Evolutionary conservation across 768 basidiomycete species (phyloP).

Genomic region (Lentinula aciculospora): DNA sequence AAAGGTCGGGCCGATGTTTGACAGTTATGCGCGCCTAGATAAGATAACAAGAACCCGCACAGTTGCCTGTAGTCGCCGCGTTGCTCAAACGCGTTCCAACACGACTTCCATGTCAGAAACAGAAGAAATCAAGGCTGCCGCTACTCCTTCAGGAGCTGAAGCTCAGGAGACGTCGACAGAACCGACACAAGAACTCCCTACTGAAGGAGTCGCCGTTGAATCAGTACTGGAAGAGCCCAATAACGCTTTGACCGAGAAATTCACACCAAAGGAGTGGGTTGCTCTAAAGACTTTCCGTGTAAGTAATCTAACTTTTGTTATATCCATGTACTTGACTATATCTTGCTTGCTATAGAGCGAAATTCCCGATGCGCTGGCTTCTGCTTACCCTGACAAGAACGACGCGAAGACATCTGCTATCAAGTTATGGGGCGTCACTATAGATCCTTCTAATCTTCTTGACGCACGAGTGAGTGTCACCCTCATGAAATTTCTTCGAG

Average conservation of each 20-base stretch:
- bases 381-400: constrained; percentile 55
- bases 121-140: background rate
- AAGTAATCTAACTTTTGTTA: constrained; percentile 12
- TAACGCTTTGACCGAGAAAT: constrained; percentile 62
- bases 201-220: constrained; percentile 7
- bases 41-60: background rate
- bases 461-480: constrained; percentile 70
- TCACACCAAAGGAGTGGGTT: constrained; percentile 68
- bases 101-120: background rate
- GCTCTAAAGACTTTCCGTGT: constrained; percentile 68
- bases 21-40: background rate
- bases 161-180: background rate
- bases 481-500: constrained; percentile 78
- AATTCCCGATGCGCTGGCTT: constrained; percentile 49
- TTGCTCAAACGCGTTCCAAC: background rate
- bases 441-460: constrained; percentile 50
- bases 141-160: constrained; percentile 8
- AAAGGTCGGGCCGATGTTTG: background rate
- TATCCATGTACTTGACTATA: background rate
- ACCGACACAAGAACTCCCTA: constrained; percentile 1
- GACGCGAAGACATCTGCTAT: constrained; percentile 47
- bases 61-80: background rate
- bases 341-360: constrained; percentile 20
- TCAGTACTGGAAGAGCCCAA: constrained; percentile 59
- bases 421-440: constrained; percentile 64